A percentile compares a stretch with the other conserved stretches of the same genome.
phyloP scores from a whole-genome alignment of 441 rosid species.

The Brassica hybrid region DNA sequence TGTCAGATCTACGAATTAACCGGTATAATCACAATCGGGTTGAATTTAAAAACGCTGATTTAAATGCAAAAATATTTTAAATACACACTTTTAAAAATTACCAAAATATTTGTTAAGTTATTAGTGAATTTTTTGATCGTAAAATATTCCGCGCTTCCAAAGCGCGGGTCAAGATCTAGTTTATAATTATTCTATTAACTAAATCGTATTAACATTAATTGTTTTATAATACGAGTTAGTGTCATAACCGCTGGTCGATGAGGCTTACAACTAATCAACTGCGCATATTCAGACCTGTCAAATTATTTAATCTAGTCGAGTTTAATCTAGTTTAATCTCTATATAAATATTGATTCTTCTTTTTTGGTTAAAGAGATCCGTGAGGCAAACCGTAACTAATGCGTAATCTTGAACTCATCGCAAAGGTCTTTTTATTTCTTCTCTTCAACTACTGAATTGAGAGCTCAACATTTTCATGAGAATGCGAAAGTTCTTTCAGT shows the following conservation, averaged over 20 bases:
- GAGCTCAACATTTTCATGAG: not conserved
- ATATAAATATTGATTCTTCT: conserved; percentile 7
- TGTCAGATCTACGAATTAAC: too few species aligned
- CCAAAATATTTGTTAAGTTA: too few species aligned
- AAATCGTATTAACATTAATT: too few species aligned
- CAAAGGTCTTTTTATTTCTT: not conserved
- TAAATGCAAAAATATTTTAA: too few species aligned
- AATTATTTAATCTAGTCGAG: conserved; percentile 7
- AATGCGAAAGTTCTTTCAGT: not conserved
- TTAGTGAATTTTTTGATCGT: too few species aligned
- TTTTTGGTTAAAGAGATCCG: not conserved
- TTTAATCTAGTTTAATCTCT: conserved; percentile 8
- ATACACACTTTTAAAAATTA: too few species aligned
- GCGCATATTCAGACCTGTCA: not conserved
- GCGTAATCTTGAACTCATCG: conserved; percentile 25
- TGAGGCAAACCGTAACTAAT: conserved; percentile 9
- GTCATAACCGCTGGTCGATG: conserved; percentile 28
- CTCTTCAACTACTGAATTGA: not conserved
- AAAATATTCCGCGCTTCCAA: too few species aligned
- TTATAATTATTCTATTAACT: too few species aligned
- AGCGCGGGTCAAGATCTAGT: too few species aligned
- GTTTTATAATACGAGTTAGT: too few species aligned
- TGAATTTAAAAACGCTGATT: too few species aligned
- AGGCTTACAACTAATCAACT: conserved; percentile 27
- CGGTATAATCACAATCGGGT: too few species aligned